Evolutionary conservation across 257 asterid species (phyloP).

Genomic region (Salvia splendens): DNA sequence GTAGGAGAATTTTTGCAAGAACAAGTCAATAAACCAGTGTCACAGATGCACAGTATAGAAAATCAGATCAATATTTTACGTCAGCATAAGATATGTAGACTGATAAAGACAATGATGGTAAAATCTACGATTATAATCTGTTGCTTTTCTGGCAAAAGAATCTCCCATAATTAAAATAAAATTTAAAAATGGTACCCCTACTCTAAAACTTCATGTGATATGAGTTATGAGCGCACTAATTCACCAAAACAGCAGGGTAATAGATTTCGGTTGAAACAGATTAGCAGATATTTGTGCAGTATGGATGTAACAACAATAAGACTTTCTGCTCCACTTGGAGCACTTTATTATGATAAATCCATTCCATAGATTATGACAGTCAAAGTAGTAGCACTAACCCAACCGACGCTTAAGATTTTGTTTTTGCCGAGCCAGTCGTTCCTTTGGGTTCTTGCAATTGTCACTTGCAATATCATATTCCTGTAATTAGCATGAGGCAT

Average conservation of each 20-base stretch:
- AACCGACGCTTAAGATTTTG: constrained; percentile 88
- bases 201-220: constrained; percentile 4
- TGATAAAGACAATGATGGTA: background rate
- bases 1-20: background rate
- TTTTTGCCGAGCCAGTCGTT: constrained; percentile 88
- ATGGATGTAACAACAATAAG: constrained; percentile 22
- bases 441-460: constrained; percentile 78
- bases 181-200: background rate
- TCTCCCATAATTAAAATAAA: constrained; percentile 4
- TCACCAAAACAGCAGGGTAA: constrained; percentile 13
- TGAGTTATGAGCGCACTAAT: constrained; percentile 11
- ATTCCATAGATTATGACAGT: constrained; percentile 15
- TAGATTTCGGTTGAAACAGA: constrained; percentile 2
- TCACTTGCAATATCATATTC: constrained; percentile 89
- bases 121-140: background rate
- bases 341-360: background rate
- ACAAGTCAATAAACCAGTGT: background rate
- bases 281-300: constrained; percentile 14
- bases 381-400: constrained; percentile 56
- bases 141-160: constrained; percentile 3
- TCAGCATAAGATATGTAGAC: background rate
- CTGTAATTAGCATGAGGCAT: constrained; percentile 46
- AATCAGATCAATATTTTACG: constrained; percentile 8
- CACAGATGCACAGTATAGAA: constrained; percentile 2
- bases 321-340: constrained; percentile 11